phyloP scores from a whole-genome alignment of 148 eudicot genomes.

The Arctostaphylos glauca region DNA sequence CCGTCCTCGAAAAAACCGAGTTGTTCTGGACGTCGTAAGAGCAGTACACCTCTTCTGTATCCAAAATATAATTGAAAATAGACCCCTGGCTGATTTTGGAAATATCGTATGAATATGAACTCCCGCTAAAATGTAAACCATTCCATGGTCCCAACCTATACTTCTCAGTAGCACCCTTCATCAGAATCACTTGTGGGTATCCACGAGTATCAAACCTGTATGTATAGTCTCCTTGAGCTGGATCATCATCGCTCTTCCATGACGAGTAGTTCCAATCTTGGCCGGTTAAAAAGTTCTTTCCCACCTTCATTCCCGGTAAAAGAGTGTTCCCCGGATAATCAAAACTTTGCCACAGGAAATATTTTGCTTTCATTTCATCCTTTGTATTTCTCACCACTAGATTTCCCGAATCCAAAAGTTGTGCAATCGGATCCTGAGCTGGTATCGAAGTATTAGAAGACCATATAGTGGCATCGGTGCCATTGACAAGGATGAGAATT shows the following conservation, averaged over 20 bases:
- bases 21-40: neutral
- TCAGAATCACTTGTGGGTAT: slow-evolving; percentile 11
- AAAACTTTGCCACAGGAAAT: slow-evolving; percentile 10
- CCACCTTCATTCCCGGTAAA: slow-evolving; percentile 4
- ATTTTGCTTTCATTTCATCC: no score
- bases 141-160: slow-evolving; percentile 27
- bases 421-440: neutral
- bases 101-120: neutral
- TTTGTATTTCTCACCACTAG: no score
- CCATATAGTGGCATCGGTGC: neutral
- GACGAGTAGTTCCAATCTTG: slow-evolving; percentile 1
- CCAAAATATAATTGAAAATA: neutral
- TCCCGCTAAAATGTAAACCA: slow-evolving; percentile 17
- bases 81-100: neutral
- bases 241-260: slow-evolving; percentile 24
- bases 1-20: no score
- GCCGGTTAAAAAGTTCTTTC: neutral
- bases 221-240: neutral
- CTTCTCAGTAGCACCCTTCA: slow-evolving; percentile 6
- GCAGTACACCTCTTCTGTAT: slow-evolving; percentile 22
- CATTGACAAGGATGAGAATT: neutral
- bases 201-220: neutral
- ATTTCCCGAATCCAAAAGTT: slow-evolving; percentile 24
- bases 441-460: slow-evolving; percentile 4
- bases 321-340: neutral